Evolutionary conservation across 192 early-diverging fungal genomes (phyloP).

Genomic region (Mortierella alpina): DNA sequence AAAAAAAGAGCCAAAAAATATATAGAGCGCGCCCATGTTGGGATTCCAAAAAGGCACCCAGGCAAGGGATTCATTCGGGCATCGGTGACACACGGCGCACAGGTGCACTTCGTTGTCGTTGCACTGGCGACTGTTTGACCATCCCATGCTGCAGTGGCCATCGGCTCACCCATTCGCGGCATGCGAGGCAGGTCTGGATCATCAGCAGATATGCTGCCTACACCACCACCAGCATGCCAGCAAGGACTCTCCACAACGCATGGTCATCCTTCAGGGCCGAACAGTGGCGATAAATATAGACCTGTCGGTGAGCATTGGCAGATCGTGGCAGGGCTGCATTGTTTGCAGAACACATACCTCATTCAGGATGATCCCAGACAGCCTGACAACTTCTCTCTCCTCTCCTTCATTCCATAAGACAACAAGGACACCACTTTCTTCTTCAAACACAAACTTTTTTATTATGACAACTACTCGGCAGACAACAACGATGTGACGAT

Average conservation of each 20-base stretch:
- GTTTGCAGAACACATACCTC: background rate
- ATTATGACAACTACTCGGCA: no score
- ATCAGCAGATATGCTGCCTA: no score
- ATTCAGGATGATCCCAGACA: background rate
- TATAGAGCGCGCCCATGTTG: background rate
- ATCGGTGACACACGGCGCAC: no score
- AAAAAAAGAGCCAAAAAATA: background rate
- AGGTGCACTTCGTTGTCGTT: no score
- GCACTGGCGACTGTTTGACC: no score
- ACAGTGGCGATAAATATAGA: background rate
- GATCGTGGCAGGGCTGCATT: background rate
- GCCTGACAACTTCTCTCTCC: background rate
- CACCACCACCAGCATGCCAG: background rate
- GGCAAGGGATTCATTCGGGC: no score
- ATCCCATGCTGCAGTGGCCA: no score
- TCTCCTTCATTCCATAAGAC: background rate
- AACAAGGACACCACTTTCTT: background rate
- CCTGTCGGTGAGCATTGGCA: background rate
- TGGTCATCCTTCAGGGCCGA: no score
- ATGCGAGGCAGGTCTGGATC: no score
- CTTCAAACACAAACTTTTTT: background rate
- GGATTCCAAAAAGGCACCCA: background rate
- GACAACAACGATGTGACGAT: constrained; percentile 5
- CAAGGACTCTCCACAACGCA: no score
- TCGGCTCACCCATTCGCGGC: no score